Base-by-base conservation (phyloP, 345 rosid species). In the Sonneratia alba region DNA sequence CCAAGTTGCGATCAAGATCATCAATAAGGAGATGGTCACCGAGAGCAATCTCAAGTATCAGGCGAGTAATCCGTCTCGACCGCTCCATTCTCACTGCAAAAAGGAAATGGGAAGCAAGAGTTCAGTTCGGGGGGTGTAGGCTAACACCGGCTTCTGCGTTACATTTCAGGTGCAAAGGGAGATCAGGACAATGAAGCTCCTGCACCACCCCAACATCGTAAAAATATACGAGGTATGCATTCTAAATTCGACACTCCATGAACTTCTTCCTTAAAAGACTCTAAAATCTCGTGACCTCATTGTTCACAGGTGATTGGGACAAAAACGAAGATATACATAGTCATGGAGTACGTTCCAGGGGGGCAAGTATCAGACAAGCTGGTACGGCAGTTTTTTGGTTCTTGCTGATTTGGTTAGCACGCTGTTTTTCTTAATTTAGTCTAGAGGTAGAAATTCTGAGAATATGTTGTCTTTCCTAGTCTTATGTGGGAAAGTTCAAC, bases 361-460 rank as follows among this genome's bases (percentile, higher is more conserved):
- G 98, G 93, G 18, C 96, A 85, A 70, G 86, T 94, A 66, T 90
- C 95, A 16, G 91, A 91, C 80, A 91, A 92, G 79, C 78, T 89
- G 89, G 96, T 84, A 57, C 83, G 87, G 68, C 36, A 21, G 27
- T 62, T n/a, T 8, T 57, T 22, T 65, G 62, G 62, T 80, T 76
- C 32, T 67, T 32, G n/a, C 24, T 45, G 64, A 36, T 22, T 40
- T 40, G 7, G 61, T 5, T 22, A 59, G 66, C 15, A 34, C 1
- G 66, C 19, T 34, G 66, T 61, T 61, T 8, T 27, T 3, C 19
- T 9, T 57, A 11, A 59, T 22, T 27, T 62, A 62, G 32, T 62
- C 37, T 42, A n/a, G 24, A 61, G 12, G 27, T 38, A 62, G 37
- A 61, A n/a, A 24, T 37, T 24, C 43, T 72, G 56, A 68, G 72